Evolutionary conservation across 345 rosid genomes (phyloP), one percentile per base, ranked within the genome.

Genomic region (Gossypium herbaceum): DNA sequence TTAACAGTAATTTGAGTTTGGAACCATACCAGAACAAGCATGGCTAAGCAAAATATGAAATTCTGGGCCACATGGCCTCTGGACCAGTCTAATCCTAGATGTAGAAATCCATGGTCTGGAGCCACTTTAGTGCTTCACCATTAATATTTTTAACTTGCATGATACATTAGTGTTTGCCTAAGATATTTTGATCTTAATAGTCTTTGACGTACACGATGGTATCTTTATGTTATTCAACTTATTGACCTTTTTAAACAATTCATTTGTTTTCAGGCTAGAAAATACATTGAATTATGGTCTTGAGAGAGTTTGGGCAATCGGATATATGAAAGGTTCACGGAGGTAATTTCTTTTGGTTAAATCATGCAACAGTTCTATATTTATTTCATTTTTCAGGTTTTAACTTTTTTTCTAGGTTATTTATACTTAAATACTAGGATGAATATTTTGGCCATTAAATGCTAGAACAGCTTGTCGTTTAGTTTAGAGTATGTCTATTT

Each of bases 281-380:
- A 85, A 84, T 77, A 84, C 84, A 9, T 80, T 86, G 71, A 95
- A 95, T 81, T 95, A 95, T 76, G 97, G 97, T 59, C 94, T 95
- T 59, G 99, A 95, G 85, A 88, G 99, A 82, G 99, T 95, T 75
- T 93, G 99, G 99, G 93, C 98, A 29, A 77, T 93, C 43, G 99
- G 98, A 56, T 89, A 88, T 73, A 83, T 91, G 83, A 95, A 86
- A 80, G 78, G 97, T 76, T 95, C 99, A 67, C 93, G 97, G 62
- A 87, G 99, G 99, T 95, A 79, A 85, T 88, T 63, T 78, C 59
- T 34, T 73, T 62, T 71, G 20, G 34, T 39, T 25, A 48, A 69
- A 61, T 69, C 52, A 12, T 60, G 59, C 12, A 9, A 68, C 55
- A 7, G 41, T 41, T 43, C 27, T 3, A 20, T 16, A 11, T 7